phyloP scores from a whole-genome alignment of 78 protist species.

The Bodo saltans region DNA sequence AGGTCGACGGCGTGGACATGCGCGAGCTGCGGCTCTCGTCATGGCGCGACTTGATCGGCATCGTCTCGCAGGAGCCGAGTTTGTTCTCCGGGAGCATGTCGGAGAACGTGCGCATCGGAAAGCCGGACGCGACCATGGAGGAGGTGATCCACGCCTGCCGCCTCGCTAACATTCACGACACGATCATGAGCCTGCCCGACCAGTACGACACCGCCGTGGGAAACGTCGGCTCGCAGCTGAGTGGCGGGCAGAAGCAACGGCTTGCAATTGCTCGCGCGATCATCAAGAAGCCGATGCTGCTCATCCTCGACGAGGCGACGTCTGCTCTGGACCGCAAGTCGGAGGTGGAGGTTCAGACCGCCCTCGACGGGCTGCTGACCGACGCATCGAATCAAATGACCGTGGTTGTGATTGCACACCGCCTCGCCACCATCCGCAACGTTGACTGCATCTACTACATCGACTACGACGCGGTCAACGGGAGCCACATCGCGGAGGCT shows the following conservation, averaged over 20 bases:
- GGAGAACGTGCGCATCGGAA: slow-evolving; percentile 59
- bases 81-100: slow-evolving; percentile 55
- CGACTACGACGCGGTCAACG: no score
- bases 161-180: slow-evolving; percentile 66
- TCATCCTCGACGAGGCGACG: slow-evolving; percentile 80
- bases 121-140: slow-evolving; percentile 23
- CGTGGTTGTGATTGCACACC: slow-evolving; percentile 73
- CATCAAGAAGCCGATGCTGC: slow-evolving; percentile 50
- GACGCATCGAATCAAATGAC: no score
- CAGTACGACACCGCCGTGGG: slow-evolving; percentile 69
- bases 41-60: slow-evolving; percentile 38
- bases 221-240: slow-evolving; percentile 64
- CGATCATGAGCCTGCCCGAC: slow-evolving; percentile 56
- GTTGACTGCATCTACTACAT: slow-evolving; percentile 76
- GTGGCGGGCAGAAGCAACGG: slow-evolving; percentile 89
- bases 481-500: no score
- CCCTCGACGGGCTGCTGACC: slow-evolving; percentile 45
- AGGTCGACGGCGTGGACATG: slow-evolving; percentile 37
- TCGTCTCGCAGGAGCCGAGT: slow-evolving; percentile 62
- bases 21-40: neutral
- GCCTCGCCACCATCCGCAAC: slow-evolving; percentile 67
- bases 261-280: slow-evolving; percentile 84
- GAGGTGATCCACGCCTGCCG: slow-evolving; percentile 51
- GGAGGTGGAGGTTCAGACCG: slow-evolving; percentile 73
- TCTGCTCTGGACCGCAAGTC: slow-evolving; percentile 77